Base-by-base conservation (phyloP, 345 rosid genomes). In the Noccaea caerulescens region DNA sequence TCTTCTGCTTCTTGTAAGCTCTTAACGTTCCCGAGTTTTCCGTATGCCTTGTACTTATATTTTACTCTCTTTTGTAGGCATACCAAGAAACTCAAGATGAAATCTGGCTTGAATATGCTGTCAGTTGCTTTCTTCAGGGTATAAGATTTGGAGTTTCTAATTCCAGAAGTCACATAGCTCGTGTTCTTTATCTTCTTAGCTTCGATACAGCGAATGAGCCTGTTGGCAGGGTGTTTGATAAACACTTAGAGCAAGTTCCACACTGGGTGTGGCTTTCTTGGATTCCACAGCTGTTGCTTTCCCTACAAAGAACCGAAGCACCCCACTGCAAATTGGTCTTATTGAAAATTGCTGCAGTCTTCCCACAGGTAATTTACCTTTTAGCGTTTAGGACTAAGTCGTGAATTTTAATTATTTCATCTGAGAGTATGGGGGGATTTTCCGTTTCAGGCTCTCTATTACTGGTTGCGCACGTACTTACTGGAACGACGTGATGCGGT, bases 191-290 rank as follows among this genome's bases (percentile, higher is more conserved):
- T 80, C 96, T 94, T 75, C 95, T 94, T 67, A 94, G 99, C 80
- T 94, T 94, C 72, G 99, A 94, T 79, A 91, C 92, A 61, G 81
- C 91, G 73, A 85, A 76, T 80, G 98, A 94, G 81, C 81, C 93
- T 16, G 98, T 94, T 55, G 99, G 99, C 53, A 89, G 93, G 85
- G 84, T 93, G 44, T 94, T 94, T 78, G 97, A 91, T 79, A 94
- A 89, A 80, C 88, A 84, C 73, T 80, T 87, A 74, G 99, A 94
- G 47, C 99, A 94, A 81, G 88, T 89, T 66, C 99, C 99, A 13
- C 87, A 89, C 77, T 94, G 99, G 99, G 93, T 89, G 58, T 94
- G 99, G 99, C 98, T 91, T 80, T 83, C 95, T 70, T 94, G 98
- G 99, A 89, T 94, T 74, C 99, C 97, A 1, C 99, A 94, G 81